Percentiles rank a stretch among this genome's conserved stretches.
phyloP scores from a whole-genome alignment of 2,329 filamentous ascomycete genomes.

The Trichophyton verrucosum region DNA sequence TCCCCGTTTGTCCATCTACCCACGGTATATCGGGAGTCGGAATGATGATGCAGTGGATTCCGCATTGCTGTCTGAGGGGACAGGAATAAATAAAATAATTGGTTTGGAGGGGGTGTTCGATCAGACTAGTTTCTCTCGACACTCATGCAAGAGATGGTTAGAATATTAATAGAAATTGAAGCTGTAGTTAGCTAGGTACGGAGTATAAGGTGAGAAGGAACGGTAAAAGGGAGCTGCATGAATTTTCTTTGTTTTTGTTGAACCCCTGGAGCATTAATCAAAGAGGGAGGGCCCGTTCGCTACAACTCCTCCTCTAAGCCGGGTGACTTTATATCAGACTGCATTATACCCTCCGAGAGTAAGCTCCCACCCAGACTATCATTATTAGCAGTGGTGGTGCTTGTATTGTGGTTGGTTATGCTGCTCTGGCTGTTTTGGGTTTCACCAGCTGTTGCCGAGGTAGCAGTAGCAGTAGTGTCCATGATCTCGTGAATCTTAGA shows the following conservation, averaged over 20 bases:
- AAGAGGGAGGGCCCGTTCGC: neutral
- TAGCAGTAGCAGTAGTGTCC: constrained; percentile 12
- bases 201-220: neutral
- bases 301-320: constrained; percentile 9
- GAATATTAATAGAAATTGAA: neutral
- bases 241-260: neutral
- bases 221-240: neutral
- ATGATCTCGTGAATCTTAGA: constrained; percentile 28
- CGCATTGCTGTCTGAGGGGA: neutral
- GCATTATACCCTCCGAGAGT: constrained; percentile 6
- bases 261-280: neutral
- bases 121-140: neutral
- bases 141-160: neutral
- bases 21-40: too few species aligned
- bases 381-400: neutral
- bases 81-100: neutral
- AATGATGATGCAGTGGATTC: neutral
- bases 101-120: neutral
- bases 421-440: neutral
- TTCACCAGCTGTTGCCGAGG: neutral
- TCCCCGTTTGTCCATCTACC: neutral
- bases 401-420: neutral
- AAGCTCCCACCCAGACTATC: neutral
- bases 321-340: constrained; percentile 5
- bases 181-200: neutral